These are phyloP conservation scores for Allium sativum DNA, from an alignment of 106 monocot species.

Conservation along the genomic window DNA sequence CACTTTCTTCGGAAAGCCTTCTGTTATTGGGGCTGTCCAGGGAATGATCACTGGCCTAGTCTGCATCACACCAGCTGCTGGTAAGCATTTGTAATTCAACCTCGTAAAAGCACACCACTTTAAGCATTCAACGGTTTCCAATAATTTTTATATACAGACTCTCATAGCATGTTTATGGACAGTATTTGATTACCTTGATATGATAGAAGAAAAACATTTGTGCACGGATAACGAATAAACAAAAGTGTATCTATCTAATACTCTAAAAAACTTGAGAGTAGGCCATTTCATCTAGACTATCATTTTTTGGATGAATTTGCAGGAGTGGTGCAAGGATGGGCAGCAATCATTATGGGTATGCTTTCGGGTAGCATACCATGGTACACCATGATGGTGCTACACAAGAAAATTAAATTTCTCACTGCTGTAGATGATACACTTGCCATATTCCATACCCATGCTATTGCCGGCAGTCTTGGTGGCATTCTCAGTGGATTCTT, in stretches of 20 bases:
- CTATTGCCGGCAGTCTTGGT: slow-evolving; percentile 11
- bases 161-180: no score
- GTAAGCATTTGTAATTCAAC: neutral
- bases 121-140: no score
- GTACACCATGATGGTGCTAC: slow-evolving; percentile 20
- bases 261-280: neutral
- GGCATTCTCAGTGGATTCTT: slow-evolving; percentile 13
- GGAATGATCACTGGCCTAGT: slow-evolving; percentile 13
- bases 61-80: slow-evolving; percentile 12
- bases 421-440: slow-evolving; percentile 13
- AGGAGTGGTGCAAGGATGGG: slow-evolving; percentile 11
- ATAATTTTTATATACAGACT: no score
- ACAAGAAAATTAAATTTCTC: slow-evolving; percentile 13
- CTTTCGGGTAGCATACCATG: slow-evolving; percentile 12
- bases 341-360: slow-evolving; percentile 10
- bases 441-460: slow-evolving; percentile 16
- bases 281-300: neutral
- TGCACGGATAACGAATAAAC: no score
- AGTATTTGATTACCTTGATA: no score
- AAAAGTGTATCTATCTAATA: neutral
- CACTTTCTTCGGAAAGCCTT: slow-evolving; percentile 12
- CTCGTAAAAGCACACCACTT: no score
- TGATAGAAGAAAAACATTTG: no score
- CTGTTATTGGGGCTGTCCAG: slow-evolving; percentile 20
- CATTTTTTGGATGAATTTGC: neutral